Evolutionary conservation across 2,329 filamentous ascomycete species (phyloP), one percentile per base, ranked within the genome.

Genomic region (Furcasterigmium furcatum): DNA sequence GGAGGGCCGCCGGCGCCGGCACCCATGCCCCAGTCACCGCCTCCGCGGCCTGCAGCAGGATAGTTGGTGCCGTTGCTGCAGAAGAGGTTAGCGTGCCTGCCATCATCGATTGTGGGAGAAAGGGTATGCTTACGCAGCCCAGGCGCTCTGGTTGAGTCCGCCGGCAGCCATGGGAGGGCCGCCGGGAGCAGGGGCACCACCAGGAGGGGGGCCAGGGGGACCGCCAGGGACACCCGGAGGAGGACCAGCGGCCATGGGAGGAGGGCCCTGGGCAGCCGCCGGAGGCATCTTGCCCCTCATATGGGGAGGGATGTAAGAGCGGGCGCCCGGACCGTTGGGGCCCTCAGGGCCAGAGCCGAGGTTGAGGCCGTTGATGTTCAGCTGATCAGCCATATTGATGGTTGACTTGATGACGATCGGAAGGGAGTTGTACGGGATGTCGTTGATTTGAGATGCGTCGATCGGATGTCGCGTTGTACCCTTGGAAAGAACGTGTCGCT

Each of bases 251-350:
- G 35, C n/a, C 18, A 38, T 21, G 20, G 35, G 54, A 47, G 27
- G 55, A n/a, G n/a, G n/a, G 51, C 46, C 56, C 58, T 59, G 62
- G 45, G 54, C 56, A 47, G 51, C 49, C 47, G 54, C 55, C 46
- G 30, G 30, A 18, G n/a, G n/a, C 58, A 72, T 67, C 65, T 80
- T 79, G 58, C 72, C 73, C 63, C 88, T 84, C 77, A 91, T 83
- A 70, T 94, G 89, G 68, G 88, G 88, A 55, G 88, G 88, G 56
- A 94, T 91, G 76, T 94, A 94, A 46, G 87, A 87, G 16, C n/a
- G n/a, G 34, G 14, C n/a, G 30, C 34, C 34, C 9, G 34, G 34
- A 4, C 30, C 30, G 30, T 32, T 32, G 34, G 34, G 34, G 34
- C n/a, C 34, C n/a, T 36, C 34, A 54, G 57, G 51, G 54, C 60